phyloP scores from a whole-genome alignment of 2,329 filamentous ascomycete genomes.

The Microsporum ferrugineum region DNA sequence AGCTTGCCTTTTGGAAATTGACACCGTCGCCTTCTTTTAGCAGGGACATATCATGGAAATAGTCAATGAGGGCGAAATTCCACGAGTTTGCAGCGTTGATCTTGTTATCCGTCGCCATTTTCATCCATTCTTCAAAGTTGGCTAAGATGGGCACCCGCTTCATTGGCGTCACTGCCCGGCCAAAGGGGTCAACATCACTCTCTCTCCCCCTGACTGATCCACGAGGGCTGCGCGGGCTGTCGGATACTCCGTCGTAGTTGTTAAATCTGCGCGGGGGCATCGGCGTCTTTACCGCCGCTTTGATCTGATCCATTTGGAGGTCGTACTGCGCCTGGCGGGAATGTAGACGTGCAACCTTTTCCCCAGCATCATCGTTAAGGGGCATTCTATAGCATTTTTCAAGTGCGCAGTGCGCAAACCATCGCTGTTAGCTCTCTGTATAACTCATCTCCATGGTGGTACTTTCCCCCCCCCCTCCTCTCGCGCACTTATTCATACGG shows the following conservation, averaged over 20 bases:
- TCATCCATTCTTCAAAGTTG: slow-evolving; percentile 99
- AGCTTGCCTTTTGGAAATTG: slow-evolving; percentile 97
- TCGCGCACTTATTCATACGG: not conserved
- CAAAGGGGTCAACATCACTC: slow-evolving; percentile 49
- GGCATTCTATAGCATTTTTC: slow-evolving; percentile 56
- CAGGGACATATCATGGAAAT: slow-evolving; percentile 98
- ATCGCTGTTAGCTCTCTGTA: not conserved
- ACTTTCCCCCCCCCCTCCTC: not conserved
- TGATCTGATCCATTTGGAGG: slow-evolving; percentile 83
- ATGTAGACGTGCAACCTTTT: slow-evolving; percentile 79
- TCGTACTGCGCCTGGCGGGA: slow-evolving; percentile 81
- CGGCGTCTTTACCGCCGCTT: slow-evolving; percentile 45
- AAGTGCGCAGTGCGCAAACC: not conserved
- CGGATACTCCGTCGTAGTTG: slow-evolving; percentile 26
- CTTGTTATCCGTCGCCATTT: slow-evolving; percentile 99
- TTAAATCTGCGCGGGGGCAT: slow-evolving; percentile 26
- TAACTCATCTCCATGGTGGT: not conserved
- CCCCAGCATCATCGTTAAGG: slow-evolving; percentile 86
- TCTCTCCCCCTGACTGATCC: slow-evolving; percentile 26
- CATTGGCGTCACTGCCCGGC: slow-evolving; percentile 78
- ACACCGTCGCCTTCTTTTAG: slow-evolving; percentile 92
- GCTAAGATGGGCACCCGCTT: slow-evolving; percentile 90
- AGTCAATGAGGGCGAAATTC: slow-evolving; percentile 99
- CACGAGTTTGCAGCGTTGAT: slow-evolving; percentile 97
- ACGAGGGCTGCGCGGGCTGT: slow-evolving; percentile 42